Evolutionary conservation across 2,329 filamentous ascomycete genomes (phyloP), one percentile per base, ranked within the genome.

Genomic region (Colletotrichum simmondsii): DNA sequence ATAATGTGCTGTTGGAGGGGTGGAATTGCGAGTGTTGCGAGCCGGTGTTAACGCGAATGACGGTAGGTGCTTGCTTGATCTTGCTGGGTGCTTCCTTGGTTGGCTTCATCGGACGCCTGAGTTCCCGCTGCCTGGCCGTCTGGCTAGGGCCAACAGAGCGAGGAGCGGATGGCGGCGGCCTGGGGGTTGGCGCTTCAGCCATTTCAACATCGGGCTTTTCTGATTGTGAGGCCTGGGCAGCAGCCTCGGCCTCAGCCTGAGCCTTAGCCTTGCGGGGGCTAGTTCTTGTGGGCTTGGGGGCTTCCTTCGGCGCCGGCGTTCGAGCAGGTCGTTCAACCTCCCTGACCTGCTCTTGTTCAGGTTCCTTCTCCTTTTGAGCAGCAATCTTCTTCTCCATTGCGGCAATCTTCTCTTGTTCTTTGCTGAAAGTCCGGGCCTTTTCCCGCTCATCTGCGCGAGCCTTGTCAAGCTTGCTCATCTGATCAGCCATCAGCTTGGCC

Each of bases 41-140:
- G 26, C 89, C 88, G 65, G 90, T 91, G 75, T 92, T 93, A 72
- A 94, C 92, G 70, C 89, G 90, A 77, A 93, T 95, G 70, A 93
- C 90, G 3, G 93, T 94, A 8, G 92, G 93, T 1, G 89, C 90
- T 72, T 92, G 91, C 79, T 92, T 94, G 0, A 87, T 79, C 79
- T 93, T 94, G 12, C 82, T 75, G 4, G 86, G 76, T 1, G 85
- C 78, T 53, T 93, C 91, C 78, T 92, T 93, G 10, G 86, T 86
- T 2, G 92, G 91, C 76, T 90, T 93, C 4, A 89, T 78, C 0
- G 91, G 91, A 65, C 92, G 86, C 77, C 91, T 91, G 70, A 87
- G 81, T 56, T 89, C 88, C 62, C 85, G 87, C 61, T 80, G 86
- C 75, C 88, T 89, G 76, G 83, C 81, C 68, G 85, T 80, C 70